Evolutionary conservation across 345 rosid genomes (phyloP).

Genomic region (Capsella bursapastoris): DNA sequence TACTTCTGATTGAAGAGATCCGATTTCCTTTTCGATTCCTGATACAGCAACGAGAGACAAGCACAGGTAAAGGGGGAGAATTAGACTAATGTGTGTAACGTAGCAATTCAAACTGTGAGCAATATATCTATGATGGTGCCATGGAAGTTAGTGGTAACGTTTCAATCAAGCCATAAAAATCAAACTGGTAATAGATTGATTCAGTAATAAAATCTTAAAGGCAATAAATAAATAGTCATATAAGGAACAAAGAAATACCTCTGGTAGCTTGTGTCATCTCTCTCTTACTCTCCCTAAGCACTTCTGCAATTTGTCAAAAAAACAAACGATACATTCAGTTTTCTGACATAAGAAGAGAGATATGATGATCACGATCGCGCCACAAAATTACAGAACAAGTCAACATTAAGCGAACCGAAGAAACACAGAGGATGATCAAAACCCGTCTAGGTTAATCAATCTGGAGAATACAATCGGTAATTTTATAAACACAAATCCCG

Average conservation of each 20-base stretch:
- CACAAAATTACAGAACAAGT: conserved; percentile 14
- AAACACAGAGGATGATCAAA: conserved; percentile 27
- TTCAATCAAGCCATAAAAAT: too few relatives aligned
- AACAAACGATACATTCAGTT: conserved; percentile 5
- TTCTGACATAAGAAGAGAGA: neutral
- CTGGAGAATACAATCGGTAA: neutral
- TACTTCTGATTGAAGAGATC: conserved; percentile 84
- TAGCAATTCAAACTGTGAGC: neutral
- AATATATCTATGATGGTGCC: too few relatives aligned
- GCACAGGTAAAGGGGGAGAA: neutral
- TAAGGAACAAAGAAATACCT: conserved; percentile 52
- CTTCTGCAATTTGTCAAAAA: conserved; percentile 60
- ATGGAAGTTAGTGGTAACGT: too few relatives aligned
- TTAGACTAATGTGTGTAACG: neutral
- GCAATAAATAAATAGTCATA: neutral
- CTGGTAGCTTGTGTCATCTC: conserved; percentile 91
- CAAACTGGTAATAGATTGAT: too few relatives aligned
- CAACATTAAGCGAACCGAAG: conserved; percentile 12
- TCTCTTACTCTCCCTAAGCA: conserved; percentile 84
- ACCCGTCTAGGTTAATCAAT: neutral
- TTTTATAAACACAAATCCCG: neutral
- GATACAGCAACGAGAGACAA: conserved; percentile 18
- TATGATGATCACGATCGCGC: conserved; percentile 26
- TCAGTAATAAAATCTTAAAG: neutral
- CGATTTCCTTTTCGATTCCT: conserved; percentile 95